Conservation (phyloP, 2,329 filamentous ascomycete species). For the Macrophomina phaseolina region DNA sequence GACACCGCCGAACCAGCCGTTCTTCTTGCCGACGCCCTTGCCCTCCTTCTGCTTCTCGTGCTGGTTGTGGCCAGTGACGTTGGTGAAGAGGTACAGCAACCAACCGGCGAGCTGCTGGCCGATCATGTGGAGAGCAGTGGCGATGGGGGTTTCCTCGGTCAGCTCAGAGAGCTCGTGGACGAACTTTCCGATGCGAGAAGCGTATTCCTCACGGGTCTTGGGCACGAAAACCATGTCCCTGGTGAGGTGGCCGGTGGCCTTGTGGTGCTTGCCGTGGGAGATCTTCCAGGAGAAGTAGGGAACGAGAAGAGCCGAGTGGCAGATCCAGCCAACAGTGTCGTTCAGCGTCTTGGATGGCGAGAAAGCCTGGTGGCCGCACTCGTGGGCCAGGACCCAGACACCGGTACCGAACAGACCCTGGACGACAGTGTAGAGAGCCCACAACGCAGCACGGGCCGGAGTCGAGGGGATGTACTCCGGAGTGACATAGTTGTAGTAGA, state of each 20-base stretch:
- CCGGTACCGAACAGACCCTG: slow-evolving; percentile 95
- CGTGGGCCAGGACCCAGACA: slow-evolving; percentile 94
- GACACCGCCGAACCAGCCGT: slow-evolving; percentile 79
- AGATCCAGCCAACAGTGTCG: slow-evolving; percentile 89
- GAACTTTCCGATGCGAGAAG: slow-evolving; percentile 73
- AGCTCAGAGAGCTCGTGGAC: slow-evolving; percentile 86
- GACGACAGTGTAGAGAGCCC: slow-evolving; percentile 74
- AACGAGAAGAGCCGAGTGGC: slow-evolving; percentile 86
- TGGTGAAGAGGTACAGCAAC: slow-evolving; percentile 88
- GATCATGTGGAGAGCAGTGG: slow-evolving; percentile 75
- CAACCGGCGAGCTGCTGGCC: slow-evolving; percentile 90
- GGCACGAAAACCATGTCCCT: slow-evolving; percentile 99
- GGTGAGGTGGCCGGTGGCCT: slow-evolving; percentile 95
- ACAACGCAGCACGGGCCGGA: slow-evolving; percentile 68
- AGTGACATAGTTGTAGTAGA: slow-evolving; percentile 89
- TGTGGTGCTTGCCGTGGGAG: slow-evolving; percentile 99
- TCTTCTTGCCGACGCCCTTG: slow-evolving; percentile 89
- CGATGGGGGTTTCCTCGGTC: slow-evolving; percentile 91
- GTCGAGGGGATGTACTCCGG: slow-evolving; percentile 79
- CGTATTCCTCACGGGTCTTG: slow-evolving; percentile 82
- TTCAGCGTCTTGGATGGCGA: slow-evolving; percentile 90
- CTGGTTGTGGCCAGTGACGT: slow-evolving; percentile 95
- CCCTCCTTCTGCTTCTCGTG: slow-evolving; percentile 91
- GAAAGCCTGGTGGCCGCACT: slow-evolving; percentile 97
- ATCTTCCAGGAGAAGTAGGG: slow-evolving; percentile 99